A percentile compares a stretch with the other conserved stretches of the same genome.
Evolutionary conservation across 257 asterid species (phyloP).

Genomic region (Paulownia fortunei): DNA sequence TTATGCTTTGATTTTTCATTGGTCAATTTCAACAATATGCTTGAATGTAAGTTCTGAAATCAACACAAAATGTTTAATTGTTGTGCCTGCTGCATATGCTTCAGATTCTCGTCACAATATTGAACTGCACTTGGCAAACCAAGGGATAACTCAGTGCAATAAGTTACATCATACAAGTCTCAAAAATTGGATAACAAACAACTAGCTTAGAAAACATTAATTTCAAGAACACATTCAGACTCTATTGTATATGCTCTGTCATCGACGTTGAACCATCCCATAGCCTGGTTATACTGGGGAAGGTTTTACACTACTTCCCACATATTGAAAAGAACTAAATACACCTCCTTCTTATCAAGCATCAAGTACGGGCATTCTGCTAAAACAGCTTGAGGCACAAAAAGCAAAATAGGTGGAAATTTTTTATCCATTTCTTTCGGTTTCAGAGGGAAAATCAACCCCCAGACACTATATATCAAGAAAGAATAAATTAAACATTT

Average conservation of each 20-base stretch:
- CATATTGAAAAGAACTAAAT: background rate
- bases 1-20: background rate
- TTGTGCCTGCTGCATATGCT: constrained; percentile 17
- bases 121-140: constrained; percentile 12
- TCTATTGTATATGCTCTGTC: background rate
- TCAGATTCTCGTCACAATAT: background rate
- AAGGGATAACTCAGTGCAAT: constrained; percentile 15
- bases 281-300: background rate
- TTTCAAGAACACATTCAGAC: constrained; percentile 5
- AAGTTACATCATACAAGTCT: background rate
- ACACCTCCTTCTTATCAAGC: constrained; percentile 15
- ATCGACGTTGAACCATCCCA: constrained; percentile 17
- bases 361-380: background rate
- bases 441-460: background rate
- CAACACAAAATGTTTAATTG: too few relatives aligned
- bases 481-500: constrained; percentile 21
- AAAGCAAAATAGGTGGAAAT: background rate
- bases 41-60: background rate
- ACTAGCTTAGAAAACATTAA: background rate
- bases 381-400: constrained; percentile 5
- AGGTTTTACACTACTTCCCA: background rate
- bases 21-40: constrained; percentile 8
- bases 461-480: background rate
- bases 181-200: background rate
- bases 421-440: background rate